These are phyloP conservation scores for Emericellopsis cladophorae DNA, from an alignment of 2,329 filamentous ascomycete species.

Conservation along the genomic window DNA sequence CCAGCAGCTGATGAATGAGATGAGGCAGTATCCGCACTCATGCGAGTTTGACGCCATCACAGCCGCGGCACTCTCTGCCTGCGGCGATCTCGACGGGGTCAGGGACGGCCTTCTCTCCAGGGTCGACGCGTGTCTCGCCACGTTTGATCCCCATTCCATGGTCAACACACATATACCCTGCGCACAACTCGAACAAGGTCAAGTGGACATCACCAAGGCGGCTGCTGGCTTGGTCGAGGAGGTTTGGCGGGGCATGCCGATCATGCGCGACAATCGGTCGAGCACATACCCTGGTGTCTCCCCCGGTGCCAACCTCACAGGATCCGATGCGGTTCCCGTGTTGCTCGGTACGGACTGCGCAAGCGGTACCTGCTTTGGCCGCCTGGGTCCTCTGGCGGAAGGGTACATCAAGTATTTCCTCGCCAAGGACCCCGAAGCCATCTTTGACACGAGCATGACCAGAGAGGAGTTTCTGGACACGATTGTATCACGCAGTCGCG, in stretches of 20 bases:
- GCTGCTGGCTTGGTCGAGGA: slow-evolving; percentile 8
- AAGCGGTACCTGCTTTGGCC: neutral
- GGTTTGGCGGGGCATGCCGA: slow-evolving; percentile 5
- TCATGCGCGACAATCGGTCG: neutral
- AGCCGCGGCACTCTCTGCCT: neutral
- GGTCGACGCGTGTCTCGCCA: neutral
- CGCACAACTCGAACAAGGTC: neutral
- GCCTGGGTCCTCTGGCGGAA: neutral
- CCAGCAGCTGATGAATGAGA: slow-evolving; percentile 21
- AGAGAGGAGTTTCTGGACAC: neutral
- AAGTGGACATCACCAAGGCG: neutral
- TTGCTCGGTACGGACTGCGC: neutral
- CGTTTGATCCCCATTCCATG: slow-evolving; percentile 14
- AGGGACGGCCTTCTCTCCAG: slow-evolving; percentile 1
- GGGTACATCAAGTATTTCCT: neutral
- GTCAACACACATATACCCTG: slow-evolving; percentile 12
- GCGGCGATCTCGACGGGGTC: slow-evolving; percentile 2
- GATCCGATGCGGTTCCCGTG: neutral
- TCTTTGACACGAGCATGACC: neutral
- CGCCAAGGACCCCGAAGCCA: slow-evolving; percentile 1
- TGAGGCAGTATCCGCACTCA: slow-evolving; percentile 6
- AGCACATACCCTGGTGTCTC: slow-evolving; percentile 3
- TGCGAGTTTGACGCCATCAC: slow-evolving; percentile 3
- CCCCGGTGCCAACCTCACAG: slow-evolving; percentile 6
- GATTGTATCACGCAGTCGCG: neutral